Base-by-base conservation (phyloP, 1,284 basidiomycete genomes). In the Entoloma clypeatum region DNA sequence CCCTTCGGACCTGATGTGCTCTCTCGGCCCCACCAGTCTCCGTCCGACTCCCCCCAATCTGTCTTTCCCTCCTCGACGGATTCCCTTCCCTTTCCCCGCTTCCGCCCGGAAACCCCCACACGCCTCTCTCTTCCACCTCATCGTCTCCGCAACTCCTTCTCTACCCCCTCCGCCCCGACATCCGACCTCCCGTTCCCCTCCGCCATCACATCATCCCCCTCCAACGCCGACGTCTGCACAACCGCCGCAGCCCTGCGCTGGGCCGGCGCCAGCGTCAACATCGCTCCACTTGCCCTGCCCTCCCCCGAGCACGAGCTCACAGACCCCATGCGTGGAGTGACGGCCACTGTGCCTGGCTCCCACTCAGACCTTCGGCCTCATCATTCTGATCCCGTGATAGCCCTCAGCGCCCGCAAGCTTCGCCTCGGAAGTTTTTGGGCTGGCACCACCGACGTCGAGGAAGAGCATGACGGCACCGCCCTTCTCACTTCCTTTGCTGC, bases 301-400 rank as follows among this genome's bases (percentile, higher is more conserved):
- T 89, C 85, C 22, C 91, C 91, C 0, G 91, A 93, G 57, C 81
- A 86, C 52, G 90, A 93, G 56, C 72, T 93, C 21, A 81, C 81
- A 5, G 90, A 92, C 59, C 90, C 90, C 0, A 81, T 92, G 78
- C 77, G 85, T 13, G 75, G 79, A 6, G 71, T 81, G 4, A 77
- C 70, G 11, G 71, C 85, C n/a, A 68, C 76, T 3, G 74, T 86
- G 30, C 83, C 82, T 3, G 77, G 81, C n/a, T 72, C 74, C 3
- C 74, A 81, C 55, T 65, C 72, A 17, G 59, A 58, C 16, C 40
- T 30, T 17, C 47, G 42, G 18, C 16, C 28, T 19, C 25, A 36
- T 4, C 35, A 43, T 3, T 61, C 63, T 41, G 49, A 59, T 31
- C 49, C 59, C 6, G 52, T 57, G 18, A 76, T 76, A 1, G 76